A percentile compares a stretch with the other conserved stretches of the same genome.
Evolutionary conservation across 2,329 filamentous ascomycete species (phyloP).

Genomic region (Nemania sp.): DNA sequence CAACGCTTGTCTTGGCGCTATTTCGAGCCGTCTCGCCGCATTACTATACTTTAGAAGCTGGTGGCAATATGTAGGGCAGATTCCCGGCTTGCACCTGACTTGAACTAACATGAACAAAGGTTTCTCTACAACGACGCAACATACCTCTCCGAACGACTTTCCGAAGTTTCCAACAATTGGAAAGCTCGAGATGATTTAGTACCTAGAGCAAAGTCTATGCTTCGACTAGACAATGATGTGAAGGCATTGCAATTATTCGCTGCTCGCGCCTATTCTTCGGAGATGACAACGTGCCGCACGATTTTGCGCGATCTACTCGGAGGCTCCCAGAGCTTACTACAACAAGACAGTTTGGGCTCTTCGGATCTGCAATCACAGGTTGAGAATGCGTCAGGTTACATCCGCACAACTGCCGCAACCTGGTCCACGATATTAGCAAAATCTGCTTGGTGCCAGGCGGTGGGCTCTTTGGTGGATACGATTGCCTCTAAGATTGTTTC

Average conservation of each 20-base stretch:
- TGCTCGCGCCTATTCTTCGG: slow-evolving; percentile 62
- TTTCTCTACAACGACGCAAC: slow-evolving; percentile 69
- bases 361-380: slow-evolving; percentile 46
- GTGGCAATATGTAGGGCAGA: slow-evolving; percentile 64
- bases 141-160: slow-evolving; percentile 62
- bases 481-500: slow-evolving; percentile 61
- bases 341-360: slow-evolving; percentile 57
- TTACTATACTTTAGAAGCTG: slow-evolving; percentile 66
- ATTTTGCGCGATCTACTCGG: slow-evolving; percentile 64
- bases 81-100: neutral
- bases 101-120: slow-evolving; percentile 45
- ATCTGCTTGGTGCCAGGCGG: slow-evolving; percentile 65
- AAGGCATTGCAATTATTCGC: slow-evolving; percentile 63
- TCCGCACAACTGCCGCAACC: slow-evolving; percentile 55
- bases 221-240: slow-evolving; percentile 63
- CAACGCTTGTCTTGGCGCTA: slow-evolving; percentile 74
- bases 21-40: slow-evolving; percentile 77
- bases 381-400: slow-evolving; percentile 55
- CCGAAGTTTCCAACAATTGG: slow-evolving; percentile 54
- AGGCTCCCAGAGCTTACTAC: slow-evolving; percentile 61
- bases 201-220: slow-evolving; percentile 54
- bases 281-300: slow-evolving; percentile 63
- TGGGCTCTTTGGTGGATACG: slow-evolving; percentile 62
- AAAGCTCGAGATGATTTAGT: slow-evolving; percentile 56
- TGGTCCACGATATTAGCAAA: slow-evolving; percentile 63